Evolutionary conservation across 805 yeast genomes (phyloP), one percentile per base, ranked within the genome.

Genomic region (Hanseniaspora jakobsenii): DNA sequence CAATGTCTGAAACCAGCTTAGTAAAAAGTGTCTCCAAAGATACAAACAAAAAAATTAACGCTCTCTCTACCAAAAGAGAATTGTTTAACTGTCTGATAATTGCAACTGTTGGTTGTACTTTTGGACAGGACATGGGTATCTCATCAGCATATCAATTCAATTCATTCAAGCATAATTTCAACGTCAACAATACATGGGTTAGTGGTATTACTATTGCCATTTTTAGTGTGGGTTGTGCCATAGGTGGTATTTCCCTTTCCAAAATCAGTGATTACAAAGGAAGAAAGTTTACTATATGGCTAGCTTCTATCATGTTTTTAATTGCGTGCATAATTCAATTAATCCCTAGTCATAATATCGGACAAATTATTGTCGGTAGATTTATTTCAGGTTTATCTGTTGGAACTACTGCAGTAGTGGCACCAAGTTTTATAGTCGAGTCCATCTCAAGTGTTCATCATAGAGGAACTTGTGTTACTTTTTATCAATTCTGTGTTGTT

Each of bases 91-190:
- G 84, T 60, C 53, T 67, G n/a, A 53, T 73, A 44, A 72, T 78
- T 44, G 77, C 83, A 5, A 77, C 77, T 51, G 81, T 81, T 53
- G 86, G 85, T 23, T 78, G 75, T 55, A 75, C 77, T 28, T 77
- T 77, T 53, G 86, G 86, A 41, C 79, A 77, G 69, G 86, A 79
- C 62, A 75, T 83, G 30, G 85, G 85, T 55, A 77, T 44, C 71
- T 78, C 49, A 72, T 77, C 24, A 72, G 75, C 54, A 70, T 77
- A 78, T 54, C 67, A 17, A 76, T 76, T 50, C 13, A 30, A 29
- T 6, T 40, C 44, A 3, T 77, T 70, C 57, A 56, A 61, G 41
- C 47, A 55, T 10, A 65, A 77, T 50, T 77, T 77, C 52, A 82
- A 81, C 49, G 59, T 62, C 37, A 49, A 63, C 41, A 61, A 65